These are phyloP conservation scores for Colletotrichum higginsianum DNA, from an alignment of 2,329 filamentous ascomycete species.

Conservation along the genomic window DNA sequence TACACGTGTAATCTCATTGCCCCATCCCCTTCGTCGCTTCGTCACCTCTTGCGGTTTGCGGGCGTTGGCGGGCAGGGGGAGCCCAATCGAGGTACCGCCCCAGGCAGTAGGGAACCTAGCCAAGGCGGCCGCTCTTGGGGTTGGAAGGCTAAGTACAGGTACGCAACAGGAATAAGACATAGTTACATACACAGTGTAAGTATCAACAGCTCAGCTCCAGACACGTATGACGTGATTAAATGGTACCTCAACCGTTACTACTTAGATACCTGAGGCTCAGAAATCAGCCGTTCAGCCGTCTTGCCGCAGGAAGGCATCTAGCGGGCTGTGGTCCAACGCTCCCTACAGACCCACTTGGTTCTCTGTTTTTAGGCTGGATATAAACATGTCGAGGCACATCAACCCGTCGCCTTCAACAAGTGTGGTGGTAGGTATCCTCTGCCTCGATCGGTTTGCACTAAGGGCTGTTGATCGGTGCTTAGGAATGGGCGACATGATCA, in stretches of 20 bases:
- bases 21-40: not conserved
- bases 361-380: not conserved
- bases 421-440: not conserved
- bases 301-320: not conserved
- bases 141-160: no score
- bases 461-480: not conserved
- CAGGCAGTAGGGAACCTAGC: no score
- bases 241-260: no score
- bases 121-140: not conserved
- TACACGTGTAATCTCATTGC: constrained; percentile 9
- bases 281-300: not conserved
- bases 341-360: not conserved
- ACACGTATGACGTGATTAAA: no score
- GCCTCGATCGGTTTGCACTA: not conserved
- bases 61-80: constrained; percentile 9
- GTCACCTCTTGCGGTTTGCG: not conserved
- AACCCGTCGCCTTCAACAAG: not conserved
- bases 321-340: not conserved
- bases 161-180: no score
- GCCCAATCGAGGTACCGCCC: not conserved
- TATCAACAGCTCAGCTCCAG: no score
- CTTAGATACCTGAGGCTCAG: not conserved
- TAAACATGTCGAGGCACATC: not conserved
- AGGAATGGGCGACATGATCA: not conserved
- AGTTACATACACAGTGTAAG: no score